Evolutionary conservation across 2,329 filamentous ascomycete species (phyloP), one percentile per base, ranked within the genome.

Genomic region (Claviceps monticola): DNA sequence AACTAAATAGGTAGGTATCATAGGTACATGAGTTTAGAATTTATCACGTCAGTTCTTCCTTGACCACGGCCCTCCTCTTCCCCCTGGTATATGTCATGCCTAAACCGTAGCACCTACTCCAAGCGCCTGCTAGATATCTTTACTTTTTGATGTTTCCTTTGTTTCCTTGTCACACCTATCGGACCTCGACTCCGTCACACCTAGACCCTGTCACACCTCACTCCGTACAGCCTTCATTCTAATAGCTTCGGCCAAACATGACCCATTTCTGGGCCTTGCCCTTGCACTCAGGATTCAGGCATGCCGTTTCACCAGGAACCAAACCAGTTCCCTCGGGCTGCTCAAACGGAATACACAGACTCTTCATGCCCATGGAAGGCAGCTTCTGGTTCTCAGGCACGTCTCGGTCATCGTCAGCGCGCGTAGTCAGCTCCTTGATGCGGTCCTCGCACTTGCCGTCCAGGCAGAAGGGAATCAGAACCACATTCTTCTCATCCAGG

Each of bases 371-470:
- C 78, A 81, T 82, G 49, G 72, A 74, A 26, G 77, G 76, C 17
- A 71, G 68, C 62, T 73, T 74, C 58, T 77, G 74, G 58, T 72
- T 70, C 56, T 79, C 76, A 48, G 76, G 73, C 37, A 72, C 66
- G 49, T 70, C 68, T 51, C 73, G 68, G 60, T 74, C 80, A 51
- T 81, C 75, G 53, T 82, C 83, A 60, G 83, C 86, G 57, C 85
- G 84, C 44, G 86, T 88, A 56, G 88, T 95, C 65, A 90, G 76
- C 52, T 94, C 88, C 79, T 97, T 97, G 73, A 97, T 88, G 67
- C 88, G 81, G 61, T 96, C 91, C 71, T 96, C 91, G 64, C 91
- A 97, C 66, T 86, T 82, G 58, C 72, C 71, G 38, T 80, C 85
- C 56, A 90, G 74, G 66, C 94, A 98, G 74, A 88, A 86, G 50